Base-by-base conservation (phyloP, 2,329 filamentous ascomycete species). In the Aspergillus thermomutatus region DNA sequence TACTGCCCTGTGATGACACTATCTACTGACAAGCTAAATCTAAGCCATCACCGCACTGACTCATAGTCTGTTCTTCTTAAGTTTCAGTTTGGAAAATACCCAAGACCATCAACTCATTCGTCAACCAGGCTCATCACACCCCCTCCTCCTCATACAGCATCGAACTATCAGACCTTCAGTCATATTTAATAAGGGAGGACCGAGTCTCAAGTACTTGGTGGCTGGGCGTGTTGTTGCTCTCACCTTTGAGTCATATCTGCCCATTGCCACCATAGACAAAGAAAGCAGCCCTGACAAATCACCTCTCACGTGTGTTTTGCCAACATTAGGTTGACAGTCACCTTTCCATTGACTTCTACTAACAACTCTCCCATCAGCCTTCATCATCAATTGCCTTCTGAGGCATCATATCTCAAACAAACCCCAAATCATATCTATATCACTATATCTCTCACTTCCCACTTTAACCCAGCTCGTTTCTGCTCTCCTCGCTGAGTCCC, bases 311-410 rank as follows among this genome's bases (percentile, higher is more conserved):
- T 58, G 49, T 37, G 52, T 43, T 50, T 51, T 57, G 52, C 52
- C 49, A 54, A 49, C 52, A 57, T 53, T 50, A 50, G 31, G 50
- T 50, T 50, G 49, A 14, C 23, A 34, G 48, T 48, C n/a, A 54
- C 52, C 53, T 52, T 68, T 68, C 66, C 59, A 68, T 67, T 66
- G 58, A 66, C 61, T 69, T 68, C 66, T 60, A 66, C 60, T 53
- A 60, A 60, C 53, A 54, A 54, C 55, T 58, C 52, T 59, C 57
- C 55, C 60, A 57, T 64, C 61, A 61, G 49, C 48, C 56, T 58
- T 61, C 54, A 61, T 65, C 62, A 61, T 65, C 55, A 55, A 55
- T 59, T 54, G 54, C 59, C 59, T 27, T 56, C 49, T 45, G 47
- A 25, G 28, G 25, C 34, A 58, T 58, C 49, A 41, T 45, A 45